Evolutionary conservation across 2,329 filamentous ascomycete genomes (phyloP).

Genomic region (Fusarium sp.): DNA sequence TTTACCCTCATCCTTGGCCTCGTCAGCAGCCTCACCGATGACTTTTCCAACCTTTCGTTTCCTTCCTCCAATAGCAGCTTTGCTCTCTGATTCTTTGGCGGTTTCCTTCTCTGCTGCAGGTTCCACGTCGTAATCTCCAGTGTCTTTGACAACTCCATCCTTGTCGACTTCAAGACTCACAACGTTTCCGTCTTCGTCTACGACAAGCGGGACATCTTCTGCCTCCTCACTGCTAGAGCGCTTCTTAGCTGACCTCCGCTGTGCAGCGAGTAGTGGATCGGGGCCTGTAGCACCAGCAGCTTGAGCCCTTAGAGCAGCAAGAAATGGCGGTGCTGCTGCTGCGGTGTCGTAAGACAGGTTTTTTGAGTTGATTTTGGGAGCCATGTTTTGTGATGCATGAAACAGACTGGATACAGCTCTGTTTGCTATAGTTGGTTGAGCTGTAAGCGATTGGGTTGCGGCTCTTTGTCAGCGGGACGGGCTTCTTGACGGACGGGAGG

Average conservation of each 20-base stretch:
- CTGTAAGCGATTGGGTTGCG: conserved; percentile 11
- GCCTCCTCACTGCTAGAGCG: conserved; percentile 74
- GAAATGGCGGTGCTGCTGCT: conserved; percentile 69
- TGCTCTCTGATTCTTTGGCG: conserved; percentile 43
- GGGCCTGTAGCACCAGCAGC: conserved; percentile 59
- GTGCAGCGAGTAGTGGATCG: conserved; percentile 62
- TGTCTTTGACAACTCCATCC: conserved; percentile 55
- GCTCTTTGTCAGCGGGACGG: conserved; percentile 27
- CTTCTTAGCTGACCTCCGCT: conserved; percentile 61
- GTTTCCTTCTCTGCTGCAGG: conserved; percentile 46
- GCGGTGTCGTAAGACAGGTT: conserved; percentile 72
- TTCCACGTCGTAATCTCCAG: conserved; percentile 34
- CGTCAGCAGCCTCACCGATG: conserved; percentile 48
- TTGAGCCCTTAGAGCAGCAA: conserved; percentile 65
- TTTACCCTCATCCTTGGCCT: conserved; percentile 25
- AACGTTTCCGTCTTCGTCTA: conserved; percentile 77
- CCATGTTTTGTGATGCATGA: conserved; percentile 48
- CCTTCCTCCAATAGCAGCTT: conserved; percentile 51
- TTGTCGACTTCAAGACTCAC: conserved; percentile 59
- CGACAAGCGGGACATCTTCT: conserved; percentile 79
- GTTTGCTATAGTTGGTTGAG: conserved; percentile 23
- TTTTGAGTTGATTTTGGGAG: conserved; percentile 73
- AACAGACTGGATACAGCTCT: not conserved
- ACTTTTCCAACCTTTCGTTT: conserved; percentile 63
- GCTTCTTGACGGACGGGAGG: not conserved